Base-by-base conservation (phyloP, 371 early-diverging fungal genomes). In the Mortierella sp. region DNA sequence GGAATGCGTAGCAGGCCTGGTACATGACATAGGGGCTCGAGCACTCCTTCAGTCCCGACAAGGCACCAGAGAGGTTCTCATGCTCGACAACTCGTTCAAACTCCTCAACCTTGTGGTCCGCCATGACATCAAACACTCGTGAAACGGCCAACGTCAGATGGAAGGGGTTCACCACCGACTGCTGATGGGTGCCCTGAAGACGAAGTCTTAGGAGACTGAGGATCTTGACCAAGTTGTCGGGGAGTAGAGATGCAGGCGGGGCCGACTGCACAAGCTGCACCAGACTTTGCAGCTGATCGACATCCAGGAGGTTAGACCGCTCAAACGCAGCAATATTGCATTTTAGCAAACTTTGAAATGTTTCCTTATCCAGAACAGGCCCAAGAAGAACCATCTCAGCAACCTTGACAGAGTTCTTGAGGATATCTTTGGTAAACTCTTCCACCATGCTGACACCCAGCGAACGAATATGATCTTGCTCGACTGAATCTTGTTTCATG, bases 351-450 rank as follows among this genome's bases (percentile, higher is more conserved):
- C 19, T 14, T 0, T 54, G 73, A 38, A 55, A 55, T 24, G n/a
- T 14, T 19, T 16, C 34, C 9, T 55, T 50, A 6, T 52, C 34
- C 2, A 73, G 73, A 1, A 34, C 54, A 55, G 73, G 73, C 0
- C 34, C 73, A 24, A 73, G 52, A 21, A 50, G 21, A 38, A 73
- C 73, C 11, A 73, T 24, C 55, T 73, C 73, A 1, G 31, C 31
- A 16, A 73, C 10, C 19, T 55, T 9, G 55, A 24, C 31, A 26
- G 55, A 52, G 31, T 55, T 19, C 21, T 73, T 73, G 38, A 57
- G 24, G 16, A 5, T n/a, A 19, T 57, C 73, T 21, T 48, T 47
- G 28, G 48, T 14, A 47, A 72, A 72, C 34, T 72, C 52, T 11
- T 26, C 72, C 6, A 72, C 48, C 21, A 72, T 54, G 24, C 54